Percentiles rank a stretch among this genome's conserved stretches.
Evolutionary conservation across 345 rosid genomes (phyloP).

Genomic region (Carallia brachiata): DNA sequence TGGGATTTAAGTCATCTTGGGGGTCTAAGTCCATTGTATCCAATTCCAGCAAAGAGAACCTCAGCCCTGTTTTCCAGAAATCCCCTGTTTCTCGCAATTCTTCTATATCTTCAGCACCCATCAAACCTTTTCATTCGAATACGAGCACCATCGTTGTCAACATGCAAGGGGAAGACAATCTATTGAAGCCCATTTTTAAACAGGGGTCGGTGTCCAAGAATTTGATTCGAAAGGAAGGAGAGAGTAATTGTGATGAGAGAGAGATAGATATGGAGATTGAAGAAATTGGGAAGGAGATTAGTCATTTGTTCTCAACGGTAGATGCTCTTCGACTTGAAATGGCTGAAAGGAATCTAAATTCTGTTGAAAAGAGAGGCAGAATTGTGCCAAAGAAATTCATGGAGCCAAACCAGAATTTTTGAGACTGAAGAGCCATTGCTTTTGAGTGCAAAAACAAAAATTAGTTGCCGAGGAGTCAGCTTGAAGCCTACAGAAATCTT

Average conservation of each 20-base stretch:
- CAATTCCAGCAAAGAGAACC: conserved; percentile 57
- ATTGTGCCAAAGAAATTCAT: conserved; percentile 70
- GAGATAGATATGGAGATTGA: conserved; percentile 77
- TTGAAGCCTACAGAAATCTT: conserved; percentile 79
- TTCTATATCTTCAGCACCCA: conserved; percentile 13
- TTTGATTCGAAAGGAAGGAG: conserved; percentile 19
- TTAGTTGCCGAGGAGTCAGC: conserved; percentile 72
- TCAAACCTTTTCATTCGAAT: conserved; percentile 37
- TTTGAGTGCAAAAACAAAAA: conserved; percentile 39
- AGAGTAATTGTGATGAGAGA: conserved; percentile 34
- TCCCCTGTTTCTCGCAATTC: conserved; percentile 31
- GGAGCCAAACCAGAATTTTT: conserved; percentile 55
- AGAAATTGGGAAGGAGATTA: conserved; percentile 72
- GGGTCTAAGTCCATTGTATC: conserved; percentile 56
- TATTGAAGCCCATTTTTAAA: conserved; percentile 21
- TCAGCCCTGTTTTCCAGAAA: conserved; percentile 30
- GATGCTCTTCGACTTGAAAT: conserved; percentile 75
- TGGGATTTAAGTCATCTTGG: conserved; percentile 48
- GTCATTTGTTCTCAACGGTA: conserved; percentile 56
- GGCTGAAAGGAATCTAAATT: conserved; percentile 43
- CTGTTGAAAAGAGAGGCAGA: conserved; percentile 51
- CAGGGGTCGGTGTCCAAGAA: conserved; percentile 21
- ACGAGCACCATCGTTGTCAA: conserved; percentile 10
- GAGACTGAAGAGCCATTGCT: conserved; percentile 45
- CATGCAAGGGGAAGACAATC: conserved; percentile 25